Conservation (phyloP, 1,284 basidiomycete species). For the Apiotrichum akiyoshidainum region DNA sequence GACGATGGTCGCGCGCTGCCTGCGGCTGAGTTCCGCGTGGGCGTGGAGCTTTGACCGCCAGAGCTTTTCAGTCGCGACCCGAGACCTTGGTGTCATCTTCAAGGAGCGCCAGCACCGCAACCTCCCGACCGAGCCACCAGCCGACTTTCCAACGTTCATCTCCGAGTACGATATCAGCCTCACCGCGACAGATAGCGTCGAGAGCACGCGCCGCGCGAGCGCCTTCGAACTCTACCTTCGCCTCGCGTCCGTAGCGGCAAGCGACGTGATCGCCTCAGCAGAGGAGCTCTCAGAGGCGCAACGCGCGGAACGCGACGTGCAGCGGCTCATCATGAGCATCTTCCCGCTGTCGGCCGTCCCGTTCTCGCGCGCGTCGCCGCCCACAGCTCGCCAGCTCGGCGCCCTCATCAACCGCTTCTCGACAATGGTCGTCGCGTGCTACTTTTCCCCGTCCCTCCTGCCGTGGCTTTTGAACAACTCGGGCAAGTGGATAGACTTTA, state of each 20-base stretch:
- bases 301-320: slow-evolving; percentile 57
- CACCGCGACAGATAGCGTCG: slow-evolving; percentile 53
- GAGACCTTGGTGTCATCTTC: slow-evolving; percentile 71
- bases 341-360: slow-evolving; percentile 65
- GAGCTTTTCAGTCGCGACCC: slow-evolving; percentile 61
- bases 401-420: slow-evolving; percentile 83
- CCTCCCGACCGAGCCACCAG: slow-evolving; percentile 63
- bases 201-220: slow-evolving; percentile 59
- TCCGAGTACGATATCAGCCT: slow-evolving; percentile 60
- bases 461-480: slow-evolving; percentile 58
- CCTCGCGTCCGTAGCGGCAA: slow-evolving; percentile 50
- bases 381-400: slow-evolving; percentile 63
- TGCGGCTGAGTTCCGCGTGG: slow-evolving; percentile 68
- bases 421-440: slow-evolving; percentile 70
- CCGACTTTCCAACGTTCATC: slow-evolving; percentile 77
- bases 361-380: slow-evolving; percentile 60
- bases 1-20: slow-evolving; percentile 69
- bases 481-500: slow-evolving; percentile 55
- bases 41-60: slow-evolving; percentile 67
- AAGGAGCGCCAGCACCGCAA: slow-evolving; percentile 74
- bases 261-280: slow-evolving; percentile 42
- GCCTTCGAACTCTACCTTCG: slow-evolving; percentile 72
- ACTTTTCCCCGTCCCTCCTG: slow-evolving; percentile 61
- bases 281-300: slow-evolving; percentile 44
- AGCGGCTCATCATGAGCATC: slow-evolving; percentile 72